Conservation (phyloP, 140 eudicot genomes). For the Ambrosia hybrid region DNA sequence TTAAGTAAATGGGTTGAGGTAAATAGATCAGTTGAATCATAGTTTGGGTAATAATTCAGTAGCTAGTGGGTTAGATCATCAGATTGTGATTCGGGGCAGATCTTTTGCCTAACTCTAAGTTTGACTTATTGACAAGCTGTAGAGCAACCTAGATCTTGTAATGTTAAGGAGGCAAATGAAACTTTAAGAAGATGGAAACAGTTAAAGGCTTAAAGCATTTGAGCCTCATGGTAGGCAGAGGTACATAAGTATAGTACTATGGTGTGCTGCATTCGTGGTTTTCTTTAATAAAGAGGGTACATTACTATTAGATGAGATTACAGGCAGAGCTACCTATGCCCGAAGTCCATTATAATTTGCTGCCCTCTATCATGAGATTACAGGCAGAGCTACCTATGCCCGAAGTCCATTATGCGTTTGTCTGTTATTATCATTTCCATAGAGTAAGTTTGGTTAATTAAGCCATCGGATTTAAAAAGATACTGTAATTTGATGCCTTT, state of each 20-base stretch:
- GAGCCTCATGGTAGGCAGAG: neutral
- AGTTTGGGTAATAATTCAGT: slow-evolving; percentile 4
- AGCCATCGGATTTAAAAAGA: no score
- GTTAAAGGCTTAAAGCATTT: neutral
- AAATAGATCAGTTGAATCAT: neutral
- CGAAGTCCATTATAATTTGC: no score
- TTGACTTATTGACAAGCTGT: neutral
- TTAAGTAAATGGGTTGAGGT: neutral
- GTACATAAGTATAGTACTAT: neutral
- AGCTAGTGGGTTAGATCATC: neutral
- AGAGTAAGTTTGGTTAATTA: no score
- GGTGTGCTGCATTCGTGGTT: neutral
- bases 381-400: no score
- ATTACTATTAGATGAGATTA: neutral
- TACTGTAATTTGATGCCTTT: no score
- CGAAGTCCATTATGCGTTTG: no score
- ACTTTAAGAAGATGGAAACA: neutral
- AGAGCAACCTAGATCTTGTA: neutral
- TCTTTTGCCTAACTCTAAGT: neutral
- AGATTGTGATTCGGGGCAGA: neutral
- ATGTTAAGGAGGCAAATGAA: neutral
- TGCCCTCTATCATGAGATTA: no score
- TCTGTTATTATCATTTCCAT: no score
- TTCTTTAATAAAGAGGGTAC: neutral
- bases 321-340: neutral